Conservation (phyloP, 495 filamentous ascomycete species). For the Parathielavia appendiculata region DNA sequence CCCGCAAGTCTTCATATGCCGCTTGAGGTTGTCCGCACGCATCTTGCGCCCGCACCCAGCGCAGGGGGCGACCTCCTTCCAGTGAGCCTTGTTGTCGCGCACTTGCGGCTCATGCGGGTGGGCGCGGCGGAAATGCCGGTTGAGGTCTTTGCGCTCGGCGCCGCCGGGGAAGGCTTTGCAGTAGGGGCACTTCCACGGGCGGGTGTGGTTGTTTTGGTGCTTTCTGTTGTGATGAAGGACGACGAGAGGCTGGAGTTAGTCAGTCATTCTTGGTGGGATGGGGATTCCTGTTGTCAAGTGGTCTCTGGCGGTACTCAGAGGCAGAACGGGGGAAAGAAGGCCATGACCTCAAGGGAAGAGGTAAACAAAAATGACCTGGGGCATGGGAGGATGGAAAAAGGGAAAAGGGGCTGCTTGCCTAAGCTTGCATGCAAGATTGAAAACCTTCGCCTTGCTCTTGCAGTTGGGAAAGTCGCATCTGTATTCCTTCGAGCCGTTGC, state of each 20-base stretch:
- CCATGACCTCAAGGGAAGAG: no score
- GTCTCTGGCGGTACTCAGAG: no score
- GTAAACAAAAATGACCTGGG: no score
- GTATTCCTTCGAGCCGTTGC: background rate
- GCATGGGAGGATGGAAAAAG: background rate
- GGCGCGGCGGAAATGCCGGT: background rate
- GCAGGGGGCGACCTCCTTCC: background rate
- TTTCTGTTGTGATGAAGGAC: conserved; percentile 5
- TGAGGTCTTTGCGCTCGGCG: conserved; percentile 10
- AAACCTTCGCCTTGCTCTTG: background rate
- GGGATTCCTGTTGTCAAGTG: background rate
- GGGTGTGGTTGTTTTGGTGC: conserved; percentile 10
- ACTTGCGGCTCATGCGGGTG: background rate
- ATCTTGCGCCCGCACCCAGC: background rate
- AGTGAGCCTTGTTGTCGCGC: background rate
- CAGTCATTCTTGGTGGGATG: background rate
- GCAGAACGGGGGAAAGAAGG: background rate
- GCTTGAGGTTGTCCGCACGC: conserved; percentile 6
- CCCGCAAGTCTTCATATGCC: conserved; percentile 4
- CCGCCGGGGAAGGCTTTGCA: conserved; percentile 3
- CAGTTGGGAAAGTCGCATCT: background rate
- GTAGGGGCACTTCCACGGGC: conserved; percentile 4
- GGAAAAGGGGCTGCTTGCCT: background rate
- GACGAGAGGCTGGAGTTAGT: background rate
- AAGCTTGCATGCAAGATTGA: background rate